These are phyloP conservation scores for Zelonia costaricensis DNA, from an alignment of 208 protist species.

Conservation along the genomic window DNA sequence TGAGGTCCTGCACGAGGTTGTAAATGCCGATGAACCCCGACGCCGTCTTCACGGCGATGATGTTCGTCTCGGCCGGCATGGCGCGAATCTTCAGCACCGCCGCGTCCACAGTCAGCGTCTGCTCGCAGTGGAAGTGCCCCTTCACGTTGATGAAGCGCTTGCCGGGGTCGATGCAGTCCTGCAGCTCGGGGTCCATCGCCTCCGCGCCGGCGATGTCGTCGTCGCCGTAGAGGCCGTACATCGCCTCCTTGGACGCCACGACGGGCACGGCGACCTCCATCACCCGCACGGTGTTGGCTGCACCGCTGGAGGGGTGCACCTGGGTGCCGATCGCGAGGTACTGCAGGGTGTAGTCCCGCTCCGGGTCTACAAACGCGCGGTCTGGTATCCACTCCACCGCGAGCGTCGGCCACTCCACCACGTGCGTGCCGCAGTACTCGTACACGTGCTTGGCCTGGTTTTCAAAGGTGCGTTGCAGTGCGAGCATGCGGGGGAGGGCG, in stretches of 20 bases:
- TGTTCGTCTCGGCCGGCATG: conserved; percentile 43
- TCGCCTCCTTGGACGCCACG: conserved; percentile 19
- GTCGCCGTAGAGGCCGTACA: conserved; percentile 46
- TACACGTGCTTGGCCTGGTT: conserved; percentile 36
- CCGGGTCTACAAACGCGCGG: conserved; percentile 35
- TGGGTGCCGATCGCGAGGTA: conserved; percentile 59
- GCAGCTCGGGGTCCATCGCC: conserved; percentile 11
- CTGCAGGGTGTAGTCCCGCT: conserved; percentile 62
- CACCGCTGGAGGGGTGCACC: conserved; percentile 20
- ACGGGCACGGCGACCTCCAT: conserved; percentile 59
- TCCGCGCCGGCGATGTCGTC: conserved; percentile 32
- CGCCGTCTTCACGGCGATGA: conserved; percentile 57
- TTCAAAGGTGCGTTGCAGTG: conserved; percentile 52
- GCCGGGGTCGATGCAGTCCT: conserved; percentile 31
- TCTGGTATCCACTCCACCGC: conserved; percentile 67
- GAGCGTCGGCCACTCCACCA: conserved; percentile 60
- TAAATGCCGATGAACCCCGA: conserved; percentile 46
- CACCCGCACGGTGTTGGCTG: conserved; percentile 42
- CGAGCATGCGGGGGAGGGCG: conserved; percentile 36
- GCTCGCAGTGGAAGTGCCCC: conserved; percentile 45
- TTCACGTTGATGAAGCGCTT: conserved; percentile 52
- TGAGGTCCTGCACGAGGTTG: conserved; percentile 35
- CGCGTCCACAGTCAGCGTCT: conserved; percentile 39
- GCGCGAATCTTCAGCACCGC: conserved; percentile 57
- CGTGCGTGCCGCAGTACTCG: conserved; percentile 46